Evolutionary conservation across 148 eudicot genomes (phyloP).

Genomic region (Nepenthes gracilis): DNA sequence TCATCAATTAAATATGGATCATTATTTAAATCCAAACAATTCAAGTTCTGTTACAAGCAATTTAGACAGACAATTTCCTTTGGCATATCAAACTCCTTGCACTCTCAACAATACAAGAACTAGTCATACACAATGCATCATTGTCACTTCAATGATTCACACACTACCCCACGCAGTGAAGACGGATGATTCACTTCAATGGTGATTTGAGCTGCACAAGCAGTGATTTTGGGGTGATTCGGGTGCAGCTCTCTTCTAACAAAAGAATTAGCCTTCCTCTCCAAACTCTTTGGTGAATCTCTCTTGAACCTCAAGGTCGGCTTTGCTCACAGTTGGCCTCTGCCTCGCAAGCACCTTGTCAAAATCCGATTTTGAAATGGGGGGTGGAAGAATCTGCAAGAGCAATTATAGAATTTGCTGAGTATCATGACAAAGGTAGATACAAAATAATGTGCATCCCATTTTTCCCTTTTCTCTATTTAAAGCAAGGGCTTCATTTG

Average conservation of each 20-base stretch:
- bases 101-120: not conserved
- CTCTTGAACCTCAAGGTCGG: conserved; percentile 87
- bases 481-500: too few relatives aligned
- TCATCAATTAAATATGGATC: too few relatives aligned
- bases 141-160: not conserved
- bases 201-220: not conserved
- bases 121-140: not conserved
- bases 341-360: conserved; percentile 89
- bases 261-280: conserved; percentile 54
- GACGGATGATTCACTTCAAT: too few relatives aligned
- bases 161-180: too few relatives aligned
- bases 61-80: not conserved
- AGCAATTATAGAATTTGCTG: not conserved
- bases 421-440: too few relatives aligned
- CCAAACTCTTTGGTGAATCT: conserved; percentile 91
- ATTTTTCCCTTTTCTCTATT: too few relatives aligned
- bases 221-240: not conserved
- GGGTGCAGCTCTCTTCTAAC: not conserved
- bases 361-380: conserved; percentile 68
- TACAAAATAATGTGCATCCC: too few relatives aligned
- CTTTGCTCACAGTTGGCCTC: conserved; percentile 91
- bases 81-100: not conserved
- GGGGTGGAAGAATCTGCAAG: conserved; percentile 81
- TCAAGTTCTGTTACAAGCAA: not conserved
- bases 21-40: too few relatives aligned